Evolutionary conservation across 108 stramenopile genomes (phyloP).

Genomic region (Cyclotella kingstonii): DNA sequence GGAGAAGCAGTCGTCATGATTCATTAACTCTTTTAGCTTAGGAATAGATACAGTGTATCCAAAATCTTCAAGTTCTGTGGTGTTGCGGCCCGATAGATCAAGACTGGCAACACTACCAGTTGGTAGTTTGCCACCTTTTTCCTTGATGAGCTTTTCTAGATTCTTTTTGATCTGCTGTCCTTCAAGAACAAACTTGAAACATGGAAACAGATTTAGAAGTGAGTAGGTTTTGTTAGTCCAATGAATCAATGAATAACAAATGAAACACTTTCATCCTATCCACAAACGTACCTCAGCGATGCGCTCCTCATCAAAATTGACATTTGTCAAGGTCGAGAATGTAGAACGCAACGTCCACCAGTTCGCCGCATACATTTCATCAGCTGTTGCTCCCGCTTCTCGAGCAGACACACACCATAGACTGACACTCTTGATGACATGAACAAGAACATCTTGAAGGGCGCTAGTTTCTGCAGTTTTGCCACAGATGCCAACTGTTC

Average conservation of each 20-base stretch:
- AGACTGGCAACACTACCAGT: constrained; percentile 37
- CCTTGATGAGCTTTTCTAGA: constrained; percentile 33
- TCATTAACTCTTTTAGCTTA: constrained; percentile 48
- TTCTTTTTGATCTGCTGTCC: constrained; percentile 47
- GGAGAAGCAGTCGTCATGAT: constrained; percentile 65
- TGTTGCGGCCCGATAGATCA: constrained; percentile 26
- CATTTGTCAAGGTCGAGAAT: constrained; percentile 82
- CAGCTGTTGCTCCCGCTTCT: constrained; percentile 44
- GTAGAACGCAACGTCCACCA: constrained; percentile 64
- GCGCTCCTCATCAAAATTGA: constrained; percentile 71
- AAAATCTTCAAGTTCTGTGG: constrained; percentile 54
- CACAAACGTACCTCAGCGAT: constrained; percentile 45
- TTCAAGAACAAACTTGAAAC: constrained; percentile 59
- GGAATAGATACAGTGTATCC: constrained; percentile 52
- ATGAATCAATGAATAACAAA: too few species aligned
- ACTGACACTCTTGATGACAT: constrained; percentile 52
- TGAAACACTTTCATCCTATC: not conserved
- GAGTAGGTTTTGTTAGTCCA: too few species aligned
- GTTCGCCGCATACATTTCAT: constrained; percentile 54
- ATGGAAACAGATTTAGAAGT: too few species aligned
- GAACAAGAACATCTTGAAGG: constrained; percentile 65
- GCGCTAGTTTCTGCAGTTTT: constrained; percentile 57
- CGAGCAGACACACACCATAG: constrained; percentile 60
- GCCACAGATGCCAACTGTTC: constrained; percentile 70
- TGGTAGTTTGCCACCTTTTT: constrained; percentile 40